Evolutionary conservation across 305 asterid species (phyloP), one percentile per base, ranked within the genome.

Genomic region (Rubia peregrina): DNA sequence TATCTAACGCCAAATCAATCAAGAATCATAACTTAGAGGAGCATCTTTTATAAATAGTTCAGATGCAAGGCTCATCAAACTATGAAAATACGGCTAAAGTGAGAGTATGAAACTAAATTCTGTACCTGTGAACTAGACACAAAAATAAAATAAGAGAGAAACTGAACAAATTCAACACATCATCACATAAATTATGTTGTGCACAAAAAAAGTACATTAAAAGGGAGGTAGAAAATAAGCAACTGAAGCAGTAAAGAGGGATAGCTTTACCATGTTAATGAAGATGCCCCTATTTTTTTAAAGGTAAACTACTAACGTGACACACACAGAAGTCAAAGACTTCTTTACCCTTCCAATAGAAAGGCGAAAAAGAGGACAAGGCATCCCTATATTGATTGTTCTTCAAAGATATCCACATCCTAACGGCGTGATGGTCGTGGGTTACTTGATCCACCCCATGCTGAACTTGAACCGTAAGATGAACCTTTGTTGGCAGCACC

Each of bases 401-500:
- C 71, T 57, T 24, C 63, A 46, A 59, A 51, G 75, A 70, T 65
- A 53, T 48, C 61, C 63, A 73, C 65, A 65, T 71, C 71, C 82
- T 75, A 84, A 55, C 81, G 86, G 40, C 83, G 88, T 71, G 75
- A 61, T 72, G 74, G 76, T 51, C 84, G 79, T 63, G 86, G 77
- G 68, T 84, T 82, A 70, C 82, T 83, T 9, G 60, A 71, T 73
- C 85, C 83, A 53, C 81, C 81, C 85, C 88, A 68, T 74, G 85
- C 77, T 48, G 88, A 80, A 71, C 82, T 73, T 22, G 85, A 67
- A 74, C 82, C 86, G 41, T 82, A 84, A 33, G 71, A 22, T 72
- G 77, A 80, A 68, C 82, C 86, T 80, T 70, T 80, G 79, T 80
- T 82, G 71, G 85, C 75, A 78, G 80, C 76, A 72, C 85, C 83